These are phyloP conservation scores for Phalaenopsis hybrid DNA, from an alignment of 116 monocot species.

Conservation along the genomic window DNA sequence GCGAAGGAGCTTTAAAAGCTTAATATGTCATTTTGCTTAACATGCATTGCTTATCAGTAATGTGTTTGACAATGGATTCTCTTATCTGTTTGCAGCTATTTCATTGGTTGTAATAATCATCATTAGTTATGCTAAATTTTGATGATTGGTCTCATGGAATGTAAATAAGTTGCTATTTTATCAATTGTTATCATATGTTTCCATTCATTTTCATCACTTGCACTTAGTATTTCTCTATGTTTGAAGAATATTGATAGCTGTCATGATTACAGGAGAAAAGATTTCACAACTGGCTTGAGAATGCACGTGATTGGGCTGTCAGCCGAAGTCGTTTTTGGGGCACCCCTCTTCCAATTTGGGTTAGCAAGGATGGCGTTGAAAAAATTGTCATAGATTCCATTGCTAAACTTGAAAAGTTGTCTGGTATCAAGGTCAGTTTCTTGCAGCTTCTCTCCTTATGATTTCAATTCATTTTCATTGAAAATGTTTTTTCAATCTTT, in stretches of 20 bases:
- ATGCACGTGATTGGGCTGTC: slow-evolving; percentile 98
- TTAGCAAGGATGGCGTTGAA: slow-evolving; percentile 84
- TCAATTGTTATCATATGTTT: background rate
- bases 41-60: background rate
- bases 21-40: background rate
- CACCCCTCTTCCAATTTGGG: slow-evolving; percentile 94
- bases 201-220: background rate
- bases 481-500: background rate
- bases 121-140: background rate
- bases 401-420: slow-evolving; percentile 74
- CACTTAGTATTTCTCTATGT: background rate
- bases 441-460: background rate
- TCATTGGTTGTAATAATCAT: background rate
- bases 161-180: background rate
- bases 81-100: background rate
- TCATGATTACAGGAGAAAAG: slow-evolving; percentile 60
- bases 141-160: background rate
- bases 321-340: slow-evolving; percentile 99
- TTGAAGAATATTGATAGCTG: background rate
- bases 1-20: too few relatives aligned
- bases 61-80: background rate
- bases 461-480: background rate
- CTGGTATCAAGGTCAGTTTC: slow-evolving; percentile 68
- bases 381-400: slow-evolving; percentile 86
- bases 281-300: slow-evolving; percentile 99